Evolutionary conservation across 2,329 filamentous ascomycete species (phyloP), one percentile per base, ranked within the genome.

Genomic region (Acrodontium crateriforme): DNA sequence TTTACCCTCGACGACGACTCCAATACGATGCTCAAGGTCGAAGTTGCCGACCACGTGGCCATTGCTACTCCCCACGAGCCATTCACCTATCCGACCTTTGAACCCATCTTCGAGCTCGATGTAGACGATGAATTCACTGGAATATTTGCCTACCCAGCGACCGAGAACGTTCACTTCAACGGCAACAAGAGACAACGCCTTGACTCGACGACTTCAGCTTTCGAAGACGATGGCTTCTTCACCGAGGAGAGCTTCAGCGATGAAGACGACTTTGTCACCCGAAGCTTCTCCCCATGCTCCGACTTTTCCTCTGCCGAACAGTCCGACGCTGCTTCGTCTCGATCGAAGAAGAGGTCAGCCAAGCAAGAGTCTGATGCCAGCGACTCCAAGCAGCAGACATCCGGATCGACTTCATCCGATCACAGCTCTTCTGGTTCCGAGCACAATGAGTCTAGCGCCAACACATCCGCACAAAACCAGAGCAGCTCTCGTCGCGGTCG

Each of bases 401-500:
- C 43, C 42, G 42, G 57, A 29, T 56, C 62, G 26, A 56, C 57
- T 50, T 59, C 60, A 25, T 56, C 62, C 10, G 57, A 41, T 5
- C 10, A 8, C 8, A n/a, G 10, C 20, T 47, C 42, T 36, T 38
- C 41, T 15, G 38, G 40, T 11, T 42, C 40, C n/a, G 41, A 41
- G 24, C 30, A 39, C n/a, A 28, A 35, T 23, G 47, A 47, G 32
- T 47, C 44, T 14, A 32, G 37, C n/a, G 44, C 46, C 11, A 28
- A 38, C 15, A 50, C 48, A 6, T 46, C 48, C 5, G 38, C 46
- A 4, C 38, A 42, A 20, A 28, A 24, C 18, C 35, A 54, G 33
- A 78, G 78, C 7, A 71, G 79, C 44, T 92, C 82, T 59, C 85
- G 89, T 40, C 85, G 89, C 34, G 89, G 89, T 35, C 85, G 89